Conservation (phyloP, 1,284 basidiomycete genomes). For the Neolentinus lepideus region DNA sequence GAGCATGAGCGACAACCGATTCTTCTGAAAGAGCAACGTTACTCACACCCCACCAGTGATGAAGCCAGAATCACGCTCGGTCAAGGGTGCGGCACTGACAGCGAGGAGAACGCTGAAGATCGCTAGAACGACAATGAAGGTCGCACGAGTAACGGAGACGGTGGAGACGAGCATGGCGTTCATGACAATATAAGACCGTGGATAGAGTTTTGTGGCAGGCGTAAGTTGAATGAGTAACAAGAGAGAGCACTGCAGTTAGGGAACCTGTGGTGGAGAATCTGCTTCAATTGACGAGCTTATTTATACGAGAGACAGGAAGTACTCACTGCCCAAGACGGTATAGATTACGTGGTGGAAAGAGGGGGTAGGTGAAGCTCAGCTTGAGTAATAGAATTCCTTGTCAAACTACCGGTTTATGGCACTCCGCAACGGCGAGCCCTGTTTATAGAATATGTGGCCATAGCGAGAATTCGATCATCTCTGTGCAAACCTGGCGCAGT, state of each 20-base stretch:
- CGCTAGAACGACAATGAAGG: background rate
- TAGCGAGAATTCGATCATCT: too few species aligned
- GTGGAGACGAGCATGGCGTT: background rate
- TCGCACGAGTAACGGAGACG: background rate
- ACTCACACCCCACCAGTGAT: constrained; percentile 42
- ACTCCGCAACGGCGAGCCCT: too few species aligned
- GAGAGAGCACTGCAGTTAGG: background rate
- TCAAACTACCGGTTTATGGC: too few species aligned
- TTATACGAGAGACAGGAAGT: background rate
- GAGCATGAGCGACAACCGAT: background rate
- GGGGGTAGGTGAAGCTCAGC: background rate
- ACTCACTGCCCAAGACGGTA: background rate
- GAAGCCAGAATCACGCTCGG: background rate
- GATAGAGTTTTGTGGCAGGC: background rate
- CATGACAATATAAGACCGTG: background rate
- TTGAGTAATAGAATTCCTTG: background rate
- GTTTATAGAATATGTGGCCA: too few species aligned
- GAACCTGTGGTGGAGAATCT: background rate
- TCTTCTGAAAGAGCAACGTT: background rate
- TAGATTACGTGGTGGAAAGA: background rate
- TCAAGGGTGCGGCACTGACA: background rate
- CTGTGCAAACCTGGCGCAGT: too few species aligned
- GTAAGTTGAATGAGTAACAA: background rate
- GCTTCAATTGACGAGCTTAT: background rate
- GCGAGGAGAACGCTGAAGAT: background rate